Evolutionary conservation across 441 rosid genomes (phyloP).

Genomic region (Mallotus repandus): DNA sequence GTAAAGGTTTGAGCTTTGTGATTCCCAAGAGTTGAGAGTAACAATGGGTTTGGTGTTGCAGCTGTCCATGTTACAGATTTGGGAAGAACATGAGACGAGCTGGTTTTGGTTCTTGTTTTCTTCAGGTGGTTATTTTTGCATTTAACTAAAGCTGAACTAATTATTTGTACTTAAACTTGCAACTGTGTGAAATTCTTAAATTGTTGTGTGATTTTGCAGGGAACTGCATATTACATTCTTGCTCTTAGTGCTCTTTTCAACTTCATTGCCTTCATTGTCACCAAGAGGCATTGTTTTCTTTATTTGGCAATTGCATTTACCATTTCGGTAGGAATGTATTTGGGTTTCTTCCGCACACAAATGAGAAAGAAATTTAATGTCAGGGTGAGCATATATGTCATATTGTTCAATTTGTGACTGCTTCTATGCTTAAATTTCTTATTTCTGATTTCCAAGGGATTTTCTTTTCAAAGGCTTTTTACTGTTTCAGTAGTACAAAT

Average conservation of each 20-base stretch:
- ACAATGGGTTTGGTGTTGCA: slow-evolving; percentile 41
- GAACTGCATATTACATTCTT: slow-evolving; percentile 54
- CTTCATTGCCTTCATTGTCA: slow-evolving; percentile 52
- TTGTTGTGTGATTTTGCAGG: slow-evolving; percentile 47
- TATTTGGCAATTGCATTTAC: slow-evolving; percentile 57
- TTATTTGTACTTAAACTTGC: not conserved
- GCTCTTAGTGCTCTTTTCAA: slow-evolving; percentile 42
- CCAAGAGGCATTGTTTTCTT: slow-evolving; percentile 57
- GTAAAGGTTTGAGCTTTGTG: not conserved
- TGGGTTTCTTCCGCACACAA: slow-evolving; percentile 70
- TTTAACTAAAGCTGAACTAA: not conserved
- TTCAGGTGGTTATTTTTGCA: slow-evolving; percentile 53
- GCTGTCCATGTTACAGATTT: slow-evolving; percentile 91
- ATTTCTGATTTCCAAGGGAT: not conserved
- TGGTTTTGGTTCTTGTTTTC: slow-evolving; percentile 79
- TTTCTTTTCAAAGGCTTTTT: not conserved
- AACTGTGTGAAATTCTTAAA: slow-evolving; percentile 1
- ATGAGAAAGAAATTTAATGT: slow-evolving; percentile 75
- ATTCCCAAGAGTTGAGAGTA: slow-evolving; percentile 18
- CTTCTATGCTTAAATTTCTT: not conserved
- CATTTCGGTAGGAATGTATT: slow-evolving; percentile 52
- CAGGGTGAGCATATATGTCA: slow-evolving; percentile 50
- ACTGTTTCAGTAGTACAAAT: not conserved
- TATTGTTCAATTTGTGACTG: not conserved
- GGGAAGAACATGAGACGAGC: slow-evolving; percentile 86